Base-by-base conservation (phyloP, 495 filamentous ascomycete genomes). In the Tuber indicum region DNA sequence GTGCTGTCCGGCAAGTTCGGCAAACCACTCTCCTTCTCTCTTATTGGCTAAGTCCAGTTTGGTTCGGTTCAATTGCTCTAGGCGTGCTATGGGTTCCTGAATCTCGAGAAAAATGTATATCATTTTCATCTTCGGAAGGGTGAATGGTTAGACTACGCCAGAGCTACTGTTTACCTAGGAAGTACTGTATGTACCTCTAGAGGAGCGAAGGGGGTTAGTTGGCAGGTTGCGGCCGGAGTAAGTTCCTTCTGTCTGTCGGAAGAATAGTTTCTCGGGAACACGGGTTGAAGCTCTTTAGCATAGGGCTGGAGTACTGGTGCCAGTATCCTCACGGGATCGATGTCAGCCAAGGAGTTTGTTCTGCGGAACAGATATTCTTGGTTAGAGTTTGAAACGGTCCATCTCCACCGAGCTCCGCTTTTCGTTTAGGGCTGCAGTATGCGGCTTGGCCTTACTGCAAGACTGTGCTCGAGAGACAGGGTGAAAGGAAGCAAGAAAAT, bases 1-100 rank as follows among this genome's bases (percentile, higher is more conserved):
- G 21, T 85, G 85, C 79, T 84, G 85, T 82, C 90, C 91, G 69
- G 86, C 87, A 75, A 91, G 86, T 84, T 91, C 91, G 83, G 88
- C 88, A 81, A 86, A 91, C 4, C 14, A 12, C 26, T 36, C 26
- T 66, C 12, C 58, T 66, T 66, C 58, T 7, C 58, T 66, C 26
- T 8, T 66, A 66, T 36, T 12, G 58, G 32, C 14, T 36, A 5
- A 66, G 6, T 17, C 5, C 26, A 36, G 14, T 36, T 32, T 26
- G 26, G 1, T 17, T 32, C 1, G 36, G 58, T 14, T 36, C 58
- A 66, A 7, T 17, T 36, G 0, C 14, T 36, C 26, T 32, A 17
- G 26, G 4, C 58, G 7, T 0, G 26, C 14, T 66, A 36, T 26
- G 12, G 17, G 17, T 32, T 32, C 58, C 26, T 19, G 32, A 19